phyloP scores from a whole-genome alignment of 768 basidiomycete genomes.

The Rhodotorula paludigena region DNA sequence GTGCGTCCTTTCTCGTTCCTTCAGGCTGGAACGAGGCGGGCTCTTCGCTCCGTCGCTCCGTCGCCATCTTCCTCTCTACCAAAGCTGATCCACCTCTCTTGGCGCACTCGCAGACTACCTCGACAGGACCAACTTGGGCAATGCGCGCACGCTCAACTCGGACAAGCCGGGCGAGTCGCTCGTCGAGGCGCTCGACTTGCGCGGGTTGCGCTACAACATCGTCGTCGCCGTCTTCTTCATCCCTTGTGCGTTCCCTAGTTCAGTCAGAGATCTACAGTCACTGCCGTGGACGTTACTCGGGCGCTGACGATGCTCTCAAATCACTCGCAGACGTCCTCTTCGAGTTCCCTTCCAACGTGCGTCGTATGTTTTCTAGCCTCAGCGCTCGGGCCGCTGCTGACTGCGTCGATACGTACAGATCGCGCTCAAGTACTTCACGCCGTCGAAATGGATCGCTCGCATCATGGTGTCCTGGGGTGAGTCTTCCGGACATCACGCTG shows the following conservation, averaged over 20 bases:
- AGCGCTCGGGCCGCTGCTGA: no score
- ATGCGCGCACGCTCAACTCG: slow-evolving; percentile 19
- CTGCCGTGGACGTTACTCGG: no score
- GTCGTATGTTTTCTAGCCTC: no score
- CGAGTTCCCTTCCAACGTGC: slow-evolving; percentile 21
- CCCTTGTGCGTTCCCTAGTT: no score
- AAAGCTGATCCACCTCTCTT: not conserved
- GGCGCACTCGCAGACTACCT: not conserved
- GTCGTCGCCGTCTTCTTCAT: slow-evolving; percentile 22
- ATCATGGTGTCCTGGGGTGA: slow-evolving; percentile 33
- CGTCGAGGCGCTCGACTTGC: slow-evolving; percentile 16
- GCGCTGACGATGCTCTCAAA: no score
- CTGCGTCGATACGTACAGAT: no score
- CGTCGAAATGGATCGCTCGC: slow-evolving; percentile 9
- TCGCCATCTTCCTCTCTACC: no score
- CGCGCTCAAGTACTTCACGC: slow-evolving; percentile 30
- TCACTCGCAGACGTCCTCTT: not conserved
- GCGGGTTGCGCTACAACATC: slow-evolving; percentile 10
- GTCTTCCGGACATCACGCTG: no score
- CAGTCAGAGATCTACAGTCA: not conserved
- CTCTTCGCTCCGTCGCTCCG: no score
- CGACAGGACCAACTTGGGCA: slow-evolving; percentile 5
- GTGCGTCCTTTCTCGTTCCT: not conserved
- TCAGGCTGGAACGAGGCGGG: no score
- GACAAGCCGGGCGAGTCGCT: slow-evolving; percentile 18